These are phyloP conservation scores for Penicillium thymicola DNA, from an alignment of 2,329 filamentous ascomycete genomes.

Conservation along the genomic window DNA sequence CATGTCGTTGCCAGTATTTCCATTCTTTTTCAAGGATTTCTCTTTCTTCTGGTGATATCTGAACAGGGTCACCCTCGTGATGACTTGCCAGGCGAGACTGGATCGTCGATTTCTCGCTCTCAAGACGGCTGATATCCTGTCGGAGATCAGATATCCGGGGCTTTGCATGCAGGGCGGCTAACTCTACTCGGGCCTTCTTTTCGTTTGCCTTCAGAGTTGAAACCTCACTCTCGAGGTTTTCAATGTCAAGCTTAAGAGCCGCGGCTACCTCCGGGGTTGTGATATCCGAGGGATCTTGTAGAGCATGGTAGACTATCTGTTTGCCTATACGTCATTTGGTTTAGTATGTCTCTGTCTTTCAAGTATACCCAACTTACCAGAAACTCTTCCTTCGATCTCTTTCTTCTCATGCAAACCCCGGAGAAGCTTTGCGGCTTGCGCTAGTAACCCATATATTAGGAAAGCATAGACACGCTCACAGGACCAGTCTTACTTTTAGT, in stretches of 20 bases:
- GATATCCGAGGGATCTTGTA: conserved; percentile 51
- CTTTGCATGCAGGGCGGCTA: conserved; percentile 47
- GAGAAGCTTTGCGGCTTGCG: conserved; percentile 58
- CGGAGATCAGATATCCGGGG: conserved; percentile 53
- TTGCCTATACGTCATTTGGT: conserved; percentile 47
- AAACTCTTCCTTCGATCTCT: conserved; percentile 55
- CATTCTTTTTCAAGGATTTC: conserved; percentile 47
- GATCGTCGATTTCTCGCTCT: conserved; percentile 45
- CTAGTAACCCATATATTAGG: conserved; percentile 28
- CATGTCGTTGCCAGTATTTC: conserved; percentile 44
- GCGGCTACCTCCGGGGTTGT: conserved; percentile 49
- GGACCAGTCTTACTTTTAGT: conserved; percentile 48
- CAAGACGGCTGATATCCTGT: conserved; percentile 42
- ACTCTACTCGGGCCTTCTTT: conserved; percentile 48
- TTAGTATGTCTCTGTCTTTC: not conserved
- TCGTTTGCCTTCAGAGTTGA: conserved; percentile 45
- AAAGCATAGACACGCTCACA: conserved; percentile 2
- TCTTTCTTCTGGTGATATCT: conserved; percentile 49
- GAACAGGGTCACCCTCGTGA: conserved; percentile 38
- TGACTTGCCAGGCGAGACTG: conserved; percentile 41
- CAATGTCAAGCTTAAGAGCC: conserved; percentile 50
- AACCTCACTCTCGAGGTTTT: conserved; percentile 46
- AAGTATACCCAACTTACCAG: conserved; percentile 40
- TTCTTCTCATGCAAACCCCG: conserved; percentile 61
- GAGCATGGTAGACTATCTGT: conserved; percentile 59